Base-by-base conservation (phyloP, 2,329 filamentous ascomycete genomes). In the Chaetomiaceae sp. region DNA sequence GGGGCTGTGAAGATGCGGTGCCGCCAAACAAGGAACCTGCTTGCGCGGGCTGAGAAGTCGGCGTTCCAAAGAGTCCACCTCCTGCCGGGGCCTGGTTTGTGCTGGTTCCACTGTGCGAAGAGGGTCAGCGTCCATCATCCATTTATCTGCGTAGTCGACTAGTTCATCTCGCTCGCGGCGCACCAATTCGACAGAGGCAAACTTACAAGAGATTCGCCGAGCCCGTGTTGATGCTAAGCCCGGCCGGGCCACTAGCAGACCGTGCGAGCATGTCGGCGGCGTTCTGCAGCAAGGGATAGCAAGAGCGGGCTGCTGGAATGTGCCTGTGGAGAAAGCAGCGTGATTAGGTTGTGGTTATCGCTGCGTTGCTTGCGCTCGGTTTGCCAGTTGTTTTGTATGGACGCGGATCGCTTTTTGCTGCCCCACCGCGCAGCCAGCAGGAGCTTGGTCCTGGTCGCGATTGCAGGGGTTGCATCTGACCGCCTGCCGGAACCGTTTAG, bases 211-310 rank as follows among this genome's bases (percentile, higher is more conserved):
- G 67, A 66, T 83, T 84, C 58, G 81, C 81, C 53, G 78, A 73
- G 58, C 75, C 77, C 16, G 81, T 84, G 69, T 85, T 85, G 69
- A 85, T 84, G 64, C 77, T 82, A 59, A 85, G 74, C 64, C 78
- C 80, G 58, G 74, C 78, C 56, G 80, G 80, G 63, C 78, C 80
- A 67, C 80, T 82, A 54, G 77, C 76, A 61, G 80, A 83, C 66
- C 80, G 75, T 54, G 55, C 55, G 32, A 62, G 56, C 57, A 58
- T 60, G 5, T 46, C 33, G n/a, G 25, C 38, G 47, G 21, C 20
- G 18, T 27, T 34, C 10, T 48, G 34, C 20, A 32, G 48, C 40
- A 42, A 55, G 43, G 33, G 47, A 44, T 50, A 16, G 18, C 20
- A 44, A 11, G n/a, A 37, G 21, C 29, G 16, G 33, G 14, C 2